These are phyloP conservation scores for Atalantia buxifolia DNA, from an alignment of 345 rosid genomes.

Conservation along the genomic window DNA sequence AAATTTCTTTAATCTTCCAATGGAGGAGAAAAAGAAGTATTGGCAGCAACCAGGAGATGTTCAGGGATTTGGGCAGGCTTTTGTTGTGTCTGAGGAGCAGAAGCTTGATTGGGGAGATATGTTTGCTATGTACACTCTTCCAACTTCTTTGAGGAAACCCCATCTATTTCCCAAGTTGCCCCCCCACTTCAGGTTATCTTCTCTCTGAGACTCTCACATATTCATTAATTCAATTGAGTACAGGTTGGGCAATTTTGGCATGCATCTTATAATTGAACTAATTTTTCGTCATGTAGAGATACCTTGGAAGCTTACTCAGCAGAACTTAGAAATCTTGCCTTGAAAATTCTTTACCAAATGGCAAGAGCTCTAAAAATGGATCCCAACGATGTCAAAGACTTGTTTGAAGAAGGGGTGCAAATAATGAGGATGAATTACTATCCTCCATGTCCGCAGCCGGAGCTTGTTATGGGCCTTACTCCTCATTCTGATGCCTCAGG, in stretches of 20 bases:
- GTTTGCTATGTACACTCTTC: not conserved
- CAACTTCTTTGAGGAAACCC: constrained; percentile 1
- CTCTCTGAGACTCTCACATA: too few species aligned
- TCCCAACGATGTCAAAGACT: not conserved
- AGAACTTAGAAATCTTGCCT: constrained; percentile 6
- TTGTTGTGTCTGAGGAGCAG: constrained; percentile 7
- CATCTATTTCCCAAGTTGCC: constrained; percentile 18
- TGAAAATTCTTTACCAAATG: constrained; percentile 14
- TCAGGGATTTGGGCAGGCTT: not conserved
- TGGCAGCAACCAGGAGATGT: constrained; percentile 10
- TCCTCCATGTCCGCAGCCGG: constrained; percentile 36
- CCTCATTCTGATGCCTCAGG: constrained; percentile 25
- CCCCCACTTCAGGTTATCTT: not conserved
- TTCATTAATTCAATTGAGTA: too few species aligned
- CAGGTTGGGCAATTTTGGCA: not conserved
- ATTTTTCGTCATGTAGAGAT: constrained; percentile 1
- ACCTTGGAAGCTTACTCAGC: constrained; percentile 8
- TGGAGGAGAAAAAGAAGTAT: constrained; percentile 16
- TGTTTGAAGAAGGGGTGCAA: constrained; percentile 14
- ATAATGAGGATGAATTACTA: constrained; percentile 17
- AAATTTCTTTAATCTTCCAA: constrained; percentile 17
- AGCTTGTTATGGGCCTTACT: constrained; percentile 31
- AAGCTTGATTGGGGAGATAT: constrained; percentile 1
- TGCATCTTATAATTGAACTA: not conserved
- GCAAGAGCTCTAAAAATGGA: constrained; percentile 16